Conservation (phyloP, 768 basidiomycete species). For the Boletus vinaceobasis region DNA sequence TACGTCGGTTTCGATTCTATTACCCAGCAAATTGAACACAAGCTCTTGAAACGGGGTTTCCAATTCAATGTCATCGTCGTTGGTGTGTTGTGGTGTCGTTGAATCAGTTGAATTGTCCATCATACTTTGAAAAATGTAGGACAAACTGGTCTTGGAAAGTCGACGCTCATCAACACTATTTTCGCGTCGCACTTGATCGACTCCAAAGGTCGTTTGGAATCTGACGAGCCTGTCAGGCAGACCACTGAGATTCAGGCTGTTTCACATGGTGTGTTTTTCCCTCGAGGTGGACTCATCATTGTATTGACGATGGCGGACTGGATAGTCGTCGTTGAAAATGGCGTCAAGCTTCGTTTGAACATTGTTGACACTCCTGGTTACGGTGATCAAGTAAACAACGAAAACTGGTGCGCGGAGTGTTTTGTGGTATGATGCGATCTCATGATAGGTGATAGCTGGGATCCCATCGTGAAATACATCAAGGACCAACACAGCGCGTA, state of each 20-base stretch:
- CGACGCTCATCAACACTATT: slow-evolving; percentile 97
- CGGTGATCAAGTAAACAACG: slow-evolving; percentile 98
- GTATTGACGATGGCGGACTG: slow-evolving; percentile 8
- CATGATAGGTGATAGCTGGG: slow-evolving; percentile 66
- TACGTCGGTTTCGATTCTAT: slow-evolving; percentile 99
- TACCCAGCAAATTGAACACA: slow-evolving; percentile 97
- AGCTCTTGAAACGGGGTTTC: slow-evolving; percentile 97
- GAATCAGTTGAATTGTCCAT: not conserved
- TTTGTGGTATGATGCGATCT: not conserved
- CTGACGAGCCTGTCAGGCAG: slow-evolving; percentile 87
- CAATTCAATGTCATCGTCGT: slow-evolving; percentile 99
- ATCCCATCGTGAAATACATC: slow-evolving; percentile 98
- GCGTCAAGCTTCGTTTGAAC: slow-evolving; percentile 90
- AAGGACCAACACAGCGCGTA: slow-evolving; percentile 99
- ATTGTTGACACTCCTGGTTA: slow-evolving; percentile 99
- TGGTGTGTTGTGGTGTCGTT: slow-evolving; percentile 51
- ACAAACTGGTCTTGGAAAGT: slow-evolving; percentile 97
- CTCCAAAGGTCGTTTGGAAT: slow-evolving; percentile 88
- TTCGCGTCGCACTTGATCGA: slow-evolving; percentile 98
- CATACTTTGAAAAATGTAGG: slow-evolving; percentile 43
- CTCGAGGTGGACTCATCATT: not conserved
- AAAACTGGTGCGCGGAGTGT: slow-evolving; percentile 72
- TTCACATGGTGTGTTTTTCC: slow-evolving; percentile 72
- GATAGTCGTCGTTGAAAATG: slow-evolving; percentile 92
- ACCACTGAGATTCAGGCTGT: slow-evolving; percentile 96